Evolutionary conservation across 805 yeast genomes (phyloP), one percentile per base, ranked within the genome.

Genomic region (Wickerhamiella allomyrinae): DNA sequence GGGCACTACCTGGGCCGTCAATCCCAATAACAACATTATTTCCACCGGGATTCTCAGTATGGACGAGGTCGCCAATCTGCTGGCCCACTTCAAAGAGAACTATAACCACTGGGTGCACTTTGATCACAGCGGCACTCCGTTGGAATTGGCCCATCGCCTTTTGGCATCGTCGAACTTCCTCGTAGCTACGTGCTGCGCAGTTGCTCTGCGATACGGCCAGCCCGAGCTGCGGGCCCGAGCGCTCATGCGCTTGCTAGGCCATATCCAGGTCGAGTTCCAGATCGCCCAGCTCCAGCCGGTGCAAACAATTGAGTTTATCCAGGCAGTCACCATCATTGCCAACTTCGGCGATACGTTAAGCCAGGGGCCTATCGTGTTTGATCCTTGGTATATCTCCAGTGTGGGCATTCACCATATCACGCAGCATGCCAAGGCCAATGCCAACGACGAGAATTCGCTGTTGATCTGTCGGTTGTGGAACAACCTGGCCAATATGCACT

Each of bases 41-140:
- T 50, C 70, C 2, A 51, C 70, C 20, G 73, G 73, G 1, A 58
- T 79, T 4, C 51, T 82, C 13, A 52, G 73, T 1, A 51, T 65
- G 33, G 57, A 59, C 2, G 76, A 77, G 48, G 74, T 74, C 0
- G 49, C 68, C 6, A 63, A 64, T 14, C 57, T 80, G 31, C 59
- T 81, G 48, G 67, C 66, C 41, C 71, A 70, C 37, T 82, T 81
- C 55, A 62, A 79, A 34, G 72, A 75, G 39, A 69, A 79, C 51
- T 81, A 77, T 53, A 84, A 86, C 4, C 67, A 84, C 23, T 82
- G 93, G 93, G 75, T 79, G 3, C 74, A 81, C 41, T 74, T 81
- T 40, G 85, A 87, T 0, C 69, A 69, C 23, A 62, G 62, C 11
- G 53, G 70, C 27, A 55, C 75, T 4, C 67, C 77, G 0, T 68